Percentiles rank a stretch among this genome's conserved stretches.
phyloP scores from a whole-genome alignment of 495 filamentous ascomycete genomes.

The Arthonia radiata region DNA sequence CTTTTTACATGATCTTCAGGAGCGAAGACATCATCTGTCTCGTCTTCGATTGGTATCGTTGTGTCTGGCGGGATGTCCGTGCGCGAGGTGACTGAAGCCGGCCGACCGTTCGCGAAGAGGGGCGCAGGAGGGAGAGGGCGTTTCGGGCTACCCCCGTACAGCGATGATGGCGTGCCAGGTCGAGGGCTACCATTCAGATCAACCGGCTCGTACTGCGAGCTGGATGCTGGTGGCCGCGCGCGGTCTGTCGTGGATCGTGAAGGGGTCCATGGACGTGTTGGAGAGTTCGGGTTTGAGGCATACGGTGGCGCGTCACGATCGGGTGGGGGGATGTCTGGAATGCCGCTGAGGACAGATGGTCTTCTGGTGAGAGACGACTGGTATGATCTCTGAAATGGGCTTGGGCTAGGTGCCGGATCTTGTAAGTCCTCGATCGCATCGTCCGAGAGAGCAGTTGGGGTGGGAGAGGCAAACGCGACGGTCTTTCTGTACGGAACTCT shows the following conservation, averaged over 20 bases:
- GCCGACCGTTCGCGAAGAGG: constrained; percentile 36
- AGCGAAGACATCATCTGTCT: constrained; percentile 54
- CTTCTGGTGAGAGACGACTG: constrained; percentile 18
- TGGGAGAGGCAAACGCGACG: no score
- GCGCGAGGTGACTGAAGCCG: constrained; percentile 19
- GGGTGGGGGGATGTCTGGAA: constrained; percentile 31
- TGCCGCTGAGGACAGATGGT: constrained; percentile 27
- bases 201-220: constrained; percentile 52
- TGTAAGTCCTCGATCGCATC: no score
- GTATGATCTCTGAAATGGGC: constrained; percentile 15
- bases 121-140: constrained; percentile 82
- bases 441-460: no score
- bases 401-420: no score
- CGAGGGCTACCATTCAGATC: constrained; percentile 76
- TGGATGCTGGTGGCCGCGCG: constrained; percentile 39
- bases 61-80: constrained; percentile 24
- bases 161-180: constrained; percentile 70
- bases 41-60: constrained; percentile 31
- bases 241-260: constrained; percentile 39
- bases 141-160: constrained; percentile 63
- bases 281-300: constrained; percentile 24
- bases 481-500: no score
- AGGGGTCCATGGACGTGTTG: constrained; percentile 50
- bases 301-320: constrained; percentile 23
- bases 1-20: constrained; percentile 17